These are phyloP conservation scores for Leccinum subgranulosum DNA, from an alignment of 768 basidiomycete genomes.

Conservation along the genomic window DNA sequence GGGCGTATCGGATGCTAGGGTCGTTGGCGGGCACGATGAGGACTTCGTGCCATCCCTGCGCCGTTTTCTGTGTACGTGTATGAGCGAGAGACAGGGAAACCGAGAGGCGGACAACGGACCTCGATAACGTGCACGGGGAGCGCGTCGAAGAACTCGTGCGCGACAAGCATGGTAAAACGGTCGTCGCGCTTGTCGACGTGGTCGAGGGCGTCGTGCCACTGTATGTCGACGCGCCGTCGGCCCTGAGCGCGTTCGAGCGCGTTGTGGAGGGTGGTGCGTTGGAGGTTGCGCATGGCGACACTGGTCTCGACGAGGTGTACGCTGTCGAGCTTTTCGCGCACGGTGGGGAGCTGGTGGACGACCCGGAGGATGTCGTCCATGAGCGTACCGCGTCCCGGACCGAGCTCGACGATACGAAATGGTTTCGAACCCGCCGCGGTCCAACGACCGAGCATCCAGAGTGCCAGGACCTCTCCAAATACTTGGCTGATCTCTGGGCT, in stretches of 20 bases:
- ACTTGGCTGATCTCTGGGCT: slow-evolving; percentile 95
- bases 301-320: slow-evolving; percentile 86
- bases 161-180: slow-evolving; percentile 79
- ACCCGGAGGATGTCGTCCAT: slow-evolving; percentile 80
- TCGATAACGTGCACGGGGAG: slow-evolving; percentile 89
- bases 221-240: slow-evolving; percentile 35
- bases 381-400: slow-evolving; percentile 90
- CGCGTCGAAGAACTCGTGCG: slow-evolving; percentile 98
- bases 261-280: slow-evolving; percentile 48
- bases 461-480: slow-evolving; percentile 92
- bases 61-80: slow-evolving; percentile 54
- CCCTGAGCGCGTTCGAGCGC: slow-evolving; percentile 20
- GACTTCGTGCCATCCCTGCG: slow-evolving; percentile 84
- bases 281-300: slow-evolving; percentile 57
- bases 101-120: slow-evolving; percentile 39
- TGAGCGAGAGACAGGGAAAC: background rate
- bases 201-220: slow-evolving; percentile 75
- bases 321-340: slow-evolving; percentile 34
- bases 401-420: slow-evolving; percentile 83
- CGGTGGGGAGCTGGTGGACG: slow-evolving; percentile 45
- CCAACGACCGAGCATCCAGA: slow-evolving; percentile 87
- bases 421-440: slow-evolving; percentile 45
- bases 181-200: slow-evolving; percentile 52
- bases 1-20: slow-evolving; percentile 30
- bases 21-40: slow-evolving; percentile 55